A percentile compares a stretch with the other conserved stretches of the same genome.
phyloP scores from a whole-genome alignment of 202 grass and related monocot genomes.

The Cymbopogon flexuosus region DNA sequence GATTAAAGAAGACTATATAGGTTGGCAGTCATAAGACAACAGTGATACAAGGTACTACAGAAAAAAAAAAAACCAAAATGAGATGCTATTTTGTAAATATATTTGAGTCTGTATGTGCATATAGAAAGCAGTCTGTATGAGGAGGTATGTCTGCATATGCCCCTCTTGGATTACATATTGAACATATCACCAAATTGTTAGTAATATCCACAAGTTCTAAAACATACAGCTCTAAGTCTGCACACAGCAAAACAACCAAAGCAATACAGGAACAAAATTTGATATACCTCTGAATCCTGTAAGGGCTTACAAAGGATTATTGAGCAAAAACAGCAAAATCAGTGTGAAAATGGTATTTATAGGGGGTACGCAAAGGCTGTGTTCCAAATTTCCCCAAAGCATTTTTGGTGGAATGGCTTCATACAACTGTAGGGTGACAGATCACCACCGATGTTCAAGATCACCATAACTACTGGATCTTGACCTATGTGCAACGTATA shows the following conservation, averaged over 20 bases:
- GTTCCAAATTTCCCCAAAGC: constrained; percentile 21
- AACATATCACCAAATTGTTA: background rate
- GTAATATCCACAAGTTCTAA: background rate
- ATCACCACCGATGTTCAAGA: constrained; percentile 42
- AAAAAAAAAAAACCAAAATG: background rate
- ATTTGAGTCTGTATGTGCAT: background rate
- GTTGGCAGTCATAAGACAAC: background rate
- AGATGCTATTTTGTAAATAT: background rate
- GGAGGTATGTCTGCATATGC: background rate
- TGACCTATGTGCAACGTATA: constrained; percentile 14
- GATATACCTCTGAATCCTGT: constrained; percentile 38
- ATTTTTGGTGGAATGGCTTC: constrained; percentile 24
- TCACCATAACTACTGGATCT: constrained; percentile 28
- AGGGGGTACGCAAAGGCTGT: background rate
- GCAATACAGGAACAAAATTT: constrained; percentile 16
- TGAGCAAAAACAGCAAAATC: constrained; percentile 26
- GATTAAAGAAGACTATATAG: background rate
- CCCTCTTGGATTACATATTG: constrained; percentile 1
- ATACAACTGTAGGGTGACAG: constrained; percentile 32
- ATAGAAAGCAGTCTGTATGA: background rate
- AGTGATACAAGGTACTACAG: background rate
- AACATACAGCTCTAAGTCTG: background rate
- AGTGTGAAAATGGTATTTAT: constrained; percentile 41
- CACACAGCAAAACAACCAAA: constrained; percentile 17
- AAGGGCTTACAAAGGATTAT: constrained; percentile 53